Evolutionary conservation across 116 monocot species (phyloP), one percentile per base, ranked within the genome.

Genomic region (Zostera marina): DNA sequence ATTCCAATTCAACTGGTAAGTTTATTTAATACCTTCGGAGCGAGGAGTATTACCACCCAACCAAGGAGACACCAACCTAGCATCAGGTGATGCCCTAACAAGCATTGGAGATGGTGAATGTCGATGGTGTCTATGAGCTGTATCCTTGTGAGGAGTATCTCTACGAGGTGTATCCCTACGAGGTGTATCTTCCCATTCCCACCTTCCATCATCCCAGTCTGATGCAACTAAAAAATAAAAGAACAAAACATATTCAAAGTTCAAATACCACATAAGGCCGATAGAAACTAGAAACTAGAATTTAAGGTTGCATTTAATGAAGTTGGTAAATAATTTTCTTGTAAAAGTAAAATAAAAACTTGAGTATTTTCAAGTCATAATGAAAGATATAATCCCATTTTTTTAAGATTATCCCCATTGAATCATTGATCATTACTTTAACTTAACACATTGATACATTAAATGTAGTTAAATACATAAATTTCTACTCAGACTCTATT

Each of bases 141-240:
- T 61, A 47, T 84, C 83, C 19, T 76, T 71, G 41, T 63, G 81
- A 46, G 92, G 87, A 9, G 87, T 83, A 60, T 92, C 87, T 63
- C n/a, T n/a, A n/a, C 66, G 55, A 52, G 77, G 68, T 25, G 26
- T 61, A 47, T 84, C 83, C 19, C 78, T 71, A 44, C 66, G 81
- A 46, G 92, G 87, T 7, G 87, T 83, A 60, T 92, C 87, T 63
- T 92, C 84, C 87, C 93, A 93, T 63, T 88, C 83, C 78, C 76
- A 81, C 55, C 77, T 68, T 47, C 81, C 81, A 68, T 81, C 73
- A 64, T 92, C 92, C 92, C 93, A 93, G 8, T 81, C 81, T 47
- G 79, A 81, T 60, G 79, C 63, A 59, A 14, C 93, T 87, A 61
- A 55, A 46, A 63, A 40, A 56, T 16, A 41, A 7, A 63, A 66